Evolutionary conservation across 768 basidiomycete species (phyloP), one percentile per base, ranked within the genome.

Genomic region (Chiua virens): DNA sequence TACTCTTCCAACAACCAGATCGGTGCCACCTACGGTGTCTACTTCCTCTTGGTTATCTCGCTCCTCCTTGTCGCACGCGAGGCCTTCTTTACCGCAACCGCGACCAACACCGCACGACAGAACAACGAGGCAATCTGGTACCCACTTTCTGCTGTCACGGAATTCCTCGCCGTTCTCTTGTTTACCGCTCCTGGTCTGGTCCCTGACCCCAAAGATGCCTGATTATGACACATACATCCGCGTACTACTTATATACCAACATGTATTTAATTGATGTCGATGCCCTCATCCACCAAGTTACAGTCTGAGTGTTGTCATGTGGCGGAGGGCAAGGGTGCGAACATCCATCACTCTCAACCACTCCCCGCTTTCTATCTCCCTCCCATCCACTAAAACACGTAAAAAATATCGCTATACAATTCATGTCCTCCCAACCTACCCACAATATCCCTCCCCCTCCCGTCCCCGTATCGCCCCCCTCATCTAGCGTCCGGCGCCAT

Each of bases 401-500:
- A 55, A 42, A 53, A 45, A 41, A 42, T 9, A n/a, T n/a, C n/a
- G n/a, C n/a, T 32, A 38, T 25, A 5, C 15, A 11, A 21, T 10
- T 27, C 53, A 76, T 76, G 75, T 69, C 75, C 36, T 63, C 70
- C 14, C 70, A 70, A 55, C 64, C 30, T 43, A 54, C 61, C n/a
- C 67, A 73, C 59, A 67, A 70, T 35, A 70, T 74, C 15, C 71
- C 75, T 18, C 74, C 77, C 21, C 75, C 76, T 25, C 74, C 75
- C 18, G 70, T 67, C 32, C 64, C 75, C 20, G 69, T 61, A 4
- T 69, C 71, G 5, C 63, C 68, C 5, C 67, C 71, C 18, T 66
- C 73, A 22, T 66, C 69, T 14, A 76, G 78, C 21, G 87, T 91
- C n/a, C 77, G 89, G 59, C 81, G 89, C 28, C 87, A 91, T 67